Evolutionary conservation across 2,329 filamentous ascomycete genomes (phyloP).

Genomic region (Stemphylium lycopersici): DNA sequence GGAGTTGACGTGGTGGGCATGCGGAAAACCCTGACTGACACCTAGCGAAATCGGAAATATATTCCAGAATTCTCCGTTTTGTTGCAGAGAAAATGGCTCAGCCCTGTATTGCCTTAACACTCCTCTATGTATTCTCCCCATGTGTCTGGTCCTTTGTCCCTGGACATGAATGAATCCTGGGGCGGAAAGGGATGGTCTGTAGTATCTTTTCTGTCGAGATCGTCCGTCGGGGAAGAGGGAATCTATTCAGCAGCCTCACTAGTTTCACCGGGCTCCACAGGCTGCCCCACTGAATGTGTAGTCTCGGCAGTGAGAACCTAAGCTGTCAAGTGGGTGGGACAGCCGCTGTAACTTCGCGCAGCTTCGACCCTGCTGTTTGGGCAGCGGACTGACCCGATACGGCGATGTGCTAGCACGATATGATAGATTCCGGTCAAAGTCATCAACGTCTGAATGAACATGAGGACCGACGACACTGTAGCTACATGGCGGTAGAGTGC

Average conservation of each 20-base stretch:
- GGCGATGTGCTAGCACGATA: not conserved
- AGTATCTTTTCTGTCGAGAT: not conserved
- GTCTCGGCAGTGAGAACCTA: constrained; percentile 1
- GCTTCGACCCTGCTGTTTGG: not conserved
- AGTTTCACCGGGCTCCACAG: constrained; percentile 5
- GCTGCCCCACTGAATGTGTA: not conserved
- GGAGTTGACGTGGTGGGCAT: not conserved
- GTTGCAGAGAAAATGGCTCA: not conserved
- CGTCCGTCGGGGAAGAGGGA: not conserved
- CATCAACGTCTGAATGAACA: not conserved
- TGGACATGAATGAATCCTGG: not conserved
- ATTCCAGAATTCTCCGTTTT: constrained; percentile 8
- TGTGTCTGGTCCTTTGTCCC: not conserved
- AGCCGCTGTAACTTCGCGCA: not conserved
- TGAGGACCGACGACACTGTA: not conserved
- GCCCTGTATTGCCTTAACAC: not conserved
- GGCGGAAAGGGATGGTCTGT: not conserved
- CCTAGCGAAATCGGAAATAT: constrained; percentile 5
- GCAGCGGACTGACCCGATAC: not conserved
- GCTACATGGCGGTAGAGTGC: not conserved
- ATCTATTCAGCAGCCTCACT: not conserved
- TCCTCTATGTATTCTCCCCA: too few species aligned
- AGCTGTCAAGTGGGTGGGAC: not conserved
- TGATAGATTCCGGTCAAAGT: not conserved
- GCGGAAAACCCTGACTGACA: constrained; percentile 1